Percentiles rank a stretch among this genome's conserved stretches.
Conservation (phyloP, 2,329 filamentous ascomycete genomes). For the Paraconiothyrium sp. region DNA sequence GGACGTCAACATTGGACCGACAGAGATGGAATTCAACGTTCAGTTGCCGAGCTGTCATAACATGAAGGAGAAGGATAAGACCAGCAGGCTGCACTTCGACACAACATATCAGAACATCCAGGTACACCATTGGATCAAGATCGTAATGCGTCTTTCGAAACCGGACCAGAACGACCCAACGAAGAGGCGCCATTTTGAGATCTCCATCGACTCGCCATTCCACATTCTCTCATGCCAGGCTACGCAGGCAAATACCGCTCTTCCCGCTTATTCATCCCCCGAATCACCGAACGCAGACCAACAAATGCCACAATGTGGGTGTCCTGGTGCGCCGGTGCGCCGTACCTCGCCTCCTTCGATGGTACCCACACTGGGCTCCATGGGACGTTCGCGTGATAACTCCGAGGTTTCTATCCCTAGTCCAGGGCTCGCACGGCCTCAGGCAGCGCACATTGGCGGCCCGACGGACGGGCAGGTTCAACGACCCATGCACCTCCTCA, state of each 20-base stretch:
- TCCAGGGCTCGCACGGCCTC: conserved; percentile 62
- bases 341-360: conserved; percentile 59
- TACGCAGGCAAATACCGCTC: conserved; percentile 86
- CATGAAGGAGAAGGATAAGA: conserved; percentile 76
- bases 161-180: conserved; percentile 79
- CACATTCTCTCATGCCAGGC: conserved; percentile 92
- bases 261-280: conserved; percentile 79
- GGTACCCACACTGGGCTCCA: conserved; percentile 67
- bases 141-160: conserved; percentile 91
- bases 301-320: conserved; percentile 65
- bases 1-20: conserved; percentile 82
- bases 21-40: conserved; percentile 93
- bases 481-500: conserved; percentile 84
- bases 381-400: conserved; percentile 52
- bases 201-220: conserved; percentile 94
- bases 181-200: conserved; percentile 90
- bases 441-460: conserved; percentile 56
- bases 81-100: conserved; percentile 79
- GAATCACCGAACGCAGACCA: conserved; percentile 49
- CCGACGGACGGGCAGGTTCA: conserved; percentile 58
- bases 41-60: conserved; percentile 89
- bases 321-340: conserved; percentile 69
- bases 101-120: conserved; percentile 94
- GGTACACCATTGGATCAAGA: conserved; percentile 97
- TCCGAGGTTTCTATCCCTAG: conserved; percentile 43